A percentile compares a stretch with the other conserved stretches of the same genome.
phyloP scores from a whole-genome alignment of 1,284 basidiomycete genomes.

The Cryptococcus sp. region DNA sequence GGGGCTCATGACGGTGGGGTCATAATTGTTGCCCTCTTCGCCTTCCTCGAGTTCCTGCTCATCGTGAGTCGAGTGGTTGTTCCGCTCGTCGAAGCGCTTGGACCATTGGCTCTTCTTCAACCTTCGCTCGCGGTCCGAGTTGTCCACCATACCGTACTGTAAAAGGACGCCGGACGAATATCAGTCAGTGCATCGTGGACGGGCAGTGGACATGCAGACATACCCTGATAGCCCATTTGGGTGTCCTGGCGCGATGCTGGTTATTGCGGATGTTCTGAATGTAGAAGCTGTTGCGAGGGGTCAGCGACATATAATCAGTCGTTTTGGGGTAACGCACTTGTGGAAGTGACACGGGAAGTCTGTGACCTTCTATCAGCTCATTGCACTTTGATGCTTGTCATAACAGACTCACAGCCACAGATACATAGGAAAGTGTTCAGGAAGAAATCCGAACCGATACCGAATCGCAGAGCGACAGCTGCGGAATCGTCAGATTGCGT shows the following conservation, averaged over 20 bases:
- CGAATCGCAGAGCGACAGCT: conserved; percentile 95
- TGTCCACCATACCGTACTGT: conserved; percentile 78
- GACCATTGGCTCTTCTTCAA: conserved; percentile 83
- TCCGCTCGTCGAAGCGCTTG: conserved; percentile 77
- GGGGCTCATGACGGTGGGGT: conserved; percentile 33
- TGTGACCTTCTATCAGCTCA: conserved; percentile 16
- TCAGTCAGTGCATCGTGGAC: not conserved
- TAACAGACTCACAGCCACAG: conserved; percentile 69
- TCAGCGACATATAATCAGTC: not conserved
- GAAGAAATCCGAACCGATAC: conserved; percentile 89
- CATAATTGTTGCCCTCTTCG: conserved; percentile 58
- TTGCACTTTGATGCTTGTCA: not conserved
- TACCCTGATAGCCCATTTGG: conserved; percentile 83
- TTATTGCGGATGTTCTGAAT: conserved; percentile 96
- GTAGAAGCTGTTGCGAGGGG: conserved; percentile 72
- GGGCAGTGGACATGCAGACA: not conserved
- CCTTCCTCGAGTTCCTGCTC: conserved; percentile 75
- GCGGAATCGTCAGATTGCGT: conserved; percentile 6
- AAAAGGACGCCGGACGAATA: not conserved
- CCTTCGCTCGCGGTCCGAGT: conserved; percentile 70
- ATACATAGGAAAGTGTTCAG: conserved; percentile 87
- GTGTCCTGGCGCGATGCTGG: conserved; percentile 84
- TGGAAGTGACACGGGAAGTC: conserved; percentile 55
- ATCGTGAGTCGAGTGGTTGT: conserved; percentile 70
- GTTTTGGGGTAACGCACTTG: conserved; percentile 41